phyloP scores from a whole-genome alignment of 257 asterid genomes.

The Nicotiana benthamiana region DNA sequence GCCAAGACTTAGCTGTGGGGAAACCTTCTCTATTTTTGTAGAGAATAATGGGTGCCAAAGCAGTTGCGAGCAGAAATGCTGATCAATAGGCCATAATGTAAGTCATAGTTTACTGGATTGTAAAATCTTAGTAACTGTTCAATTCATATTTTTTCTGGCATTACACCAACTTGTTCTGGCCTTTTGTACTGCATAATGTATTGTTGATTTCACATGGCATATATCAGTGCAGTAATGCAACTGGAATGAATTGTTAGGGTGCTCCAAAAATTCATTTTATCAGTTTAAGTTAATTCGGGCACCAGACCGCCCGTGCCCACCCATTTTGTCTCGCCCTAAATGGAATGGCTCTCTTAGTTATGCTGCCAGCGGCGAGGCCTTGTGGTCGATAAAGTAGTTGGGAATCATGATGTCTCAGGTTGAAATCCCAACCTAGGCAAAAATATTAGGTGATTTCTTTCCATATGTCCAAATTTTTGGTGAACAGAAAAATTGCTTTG shows the following conservation, averaged over 20 bases:
- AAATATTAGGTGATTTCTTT: too few species aligned
- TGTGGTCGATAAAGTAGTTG: too few species aligned
- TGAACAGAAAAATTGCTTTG: too few species aligned
- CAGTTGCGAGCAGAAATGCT: constrained; percentile 14
- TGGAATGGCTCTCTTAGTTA: too few species aligned
- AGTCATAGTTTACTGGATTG: neutral
- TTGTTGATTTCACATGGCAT: neutral
- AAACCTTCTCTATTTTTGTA: constrained; percentile 47
- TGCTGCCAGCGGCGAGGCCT: too few species aligned
- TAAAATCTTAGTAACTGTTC: constrained; percentile 4
- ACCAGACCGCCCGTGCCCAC: too few species aligned
- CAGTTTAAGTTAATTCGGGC: neutral
- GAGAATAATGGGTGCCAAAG: constrained; percentile 44
- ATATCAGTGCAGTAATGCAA: neutral
- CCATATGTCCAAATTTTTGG: too few species aligned
- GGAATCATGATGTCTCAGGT: too few species aligned
- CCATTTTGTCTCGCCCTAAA: too few species aligned
- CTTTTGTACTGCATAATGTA: neutral
- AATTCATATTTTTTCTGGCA: neutral
- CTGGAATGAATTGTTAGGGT: neutral
- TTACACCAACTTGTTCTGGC: neutral
- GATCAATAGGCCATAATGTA: constrained; percentile 5
- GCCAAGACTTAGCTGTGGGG: constrained; percentile 13
- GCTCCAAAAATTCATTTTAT: too few species aligned
- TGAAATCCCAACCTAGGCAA: too few species aligned